Percentiles rank a stretch among this genome's conserved stretches.
These are phyloP conservation scores for Brettanomyces sp. DNA, from an alignment of 805 yeast genomes.

Conservation along the genomic window DNA sequence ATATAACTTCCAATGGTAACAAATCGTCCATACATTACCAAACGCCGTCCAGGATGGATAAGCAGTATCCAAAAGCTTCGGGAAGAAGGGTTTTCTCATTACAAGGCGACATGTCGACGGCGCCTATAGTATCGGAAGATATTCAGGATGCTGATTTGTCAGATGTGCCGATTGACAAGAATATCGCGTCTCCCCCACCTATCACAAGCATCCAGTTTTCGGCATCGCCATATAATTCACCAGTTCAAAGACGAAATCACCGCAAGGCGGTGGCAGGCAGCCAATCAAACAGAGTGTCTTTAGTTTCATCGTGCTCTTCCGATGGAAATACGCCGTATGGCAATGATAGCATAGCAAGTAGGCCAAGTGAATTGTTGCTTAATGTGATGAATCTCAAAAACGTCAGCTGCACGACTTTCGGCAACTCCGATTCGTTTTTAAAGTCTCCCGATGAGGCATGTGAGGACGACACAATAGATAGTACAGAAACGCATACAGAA, in stretches of 20 bases:
- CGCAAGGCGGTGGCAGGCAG: not conserved
- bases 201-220: too few relatives aligned
- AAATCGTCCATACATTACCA: not conserved
- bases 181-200: too few relatives aligned
- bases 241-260: not conserved
- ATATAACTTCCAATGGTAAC: too few relatives aligned
- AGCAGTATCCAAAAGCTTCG: too few relatives aligned
- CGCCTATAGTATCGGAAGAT: not conserved
- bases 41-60: not conserved
- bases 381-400: not conserved
- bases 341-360: not conserved
- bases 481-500: too few relatives aligned
- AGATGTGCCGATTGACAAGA: constrained; percentile 1
- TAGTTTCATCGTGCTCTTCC: not conserved
- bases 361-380: constrained; percentile 18
- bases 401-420: not conserved
- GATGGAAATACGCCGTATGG: not conserved
- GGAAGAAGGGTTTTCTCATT: too few relatives aligned
- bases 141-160: constrained; percentile 10
- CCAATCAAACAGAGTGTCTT: not conserved
- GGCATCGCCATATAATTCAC: not conserved
- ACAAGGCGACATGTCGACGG: too few relatives aligned
- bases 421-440: not conserved
- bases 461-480: too few relatives aligned
- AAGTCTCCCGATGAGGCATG: too few relatives aligned